Base-by-base conservation (phyloP, 2,329 filamentous ascomycete species). In the Arthrinium puccinioides region DNA sequence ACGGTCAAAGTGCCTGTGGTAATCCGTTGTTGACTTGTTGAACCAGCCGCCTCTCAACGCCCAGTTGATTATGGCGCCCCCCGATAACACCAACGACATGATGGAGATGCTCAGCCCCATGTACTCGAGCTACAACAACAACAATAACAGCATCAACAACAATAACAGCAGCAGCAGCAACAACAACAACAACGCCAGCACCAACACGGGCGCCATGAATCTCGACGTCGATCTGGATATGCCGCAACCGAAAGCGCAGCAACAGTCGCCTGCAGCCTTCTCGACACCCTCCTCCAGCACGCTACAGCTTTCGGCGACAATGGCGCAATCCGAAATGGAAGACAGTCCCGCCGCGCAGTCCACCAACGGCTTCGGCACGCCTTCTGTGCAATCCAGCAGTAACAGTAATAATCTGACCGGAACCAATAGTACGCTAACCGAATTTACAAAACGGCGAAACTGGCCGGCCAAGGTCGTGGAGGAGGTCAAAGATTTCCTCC, bases 391-490 rank as follows among this genome's bases (percentile, higher is more conserved):
- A 34, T 49, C 48, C 32, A 48, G 53, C 36, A 49, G n/a, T n/a
- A 13, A 13, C 25, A n/a, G 13, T 5, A 14, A 11, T 14, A 27
- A 19, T 11, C 13, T 14, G 19, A 16, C 13, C 11, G n/a, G 16
- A 20, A 24, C 23, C 9, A 57, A 58, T 38, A 71, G 57, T 51
- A 69, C 67, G 13, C 51, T 77, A 44, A 76, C 72, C 42, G 73
- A 77, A 53, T 77, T 77, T 43, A 77, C 73, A 30, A 77, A 77
- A 57, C 62, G 74, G 49, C 65, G 72, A 42, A 76, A 92, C 56
- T 96, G 90, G 90, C 84, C 87, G 13, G 85, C 89, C 56, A 83
- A 86, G 47, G 82, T 95, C 10, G 76, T 96, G 18, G 86, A 94
- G 59, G 89, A 95, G 67, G 69, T 97, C 49, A 85, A 83, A 55